A percentile compares a stretch with the other conserved stretches of the same genome.
Evolutionary conservation across 2,329 filamentous ascomycete species (phyloP).

Genomic region (Trematosphaeria pertusa): DNA sequence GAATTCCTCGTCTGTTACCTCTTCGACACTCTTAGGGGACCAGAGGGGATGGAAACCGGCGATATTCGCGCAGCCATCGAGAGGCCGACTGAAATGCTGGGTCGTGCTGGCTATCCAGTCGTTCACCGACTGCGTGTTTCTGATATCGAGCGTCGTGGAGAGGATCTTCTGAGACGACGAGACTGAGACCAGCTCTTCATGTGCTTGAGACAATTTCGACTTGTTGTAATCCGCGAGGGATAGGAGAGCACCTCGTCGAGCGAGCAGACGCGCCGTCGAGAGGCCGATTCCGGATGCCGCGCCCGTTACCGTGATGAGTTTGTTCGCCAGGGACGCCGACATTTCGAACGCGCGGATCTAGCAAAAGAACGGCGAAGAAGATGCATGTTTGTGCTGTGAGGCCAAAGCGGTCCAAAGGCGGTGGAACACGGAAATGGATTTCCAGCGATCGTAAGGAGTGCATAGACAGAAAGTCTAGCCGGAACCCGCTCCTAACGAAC

Average conservation of each 20-base stretch:
- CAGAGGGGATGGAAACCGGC: constrained; percentile 21
- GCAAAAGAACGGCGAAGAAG: background rate
- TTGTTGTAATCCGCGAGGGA: constrained; percentile 17
- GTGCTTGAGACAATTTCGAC: background rate
- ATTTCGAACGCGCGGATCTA: background rate
- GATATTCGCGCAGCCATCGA: constrained; percentile 21
- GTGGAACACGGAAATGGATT: no score
- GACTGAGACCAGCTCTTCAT: no score
- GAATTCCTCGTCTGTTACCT: constrained; percentile 19
- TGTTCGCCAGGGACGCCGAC: constrained; percentile 12
- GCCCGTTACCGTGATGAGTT: constrained; percentile 20
- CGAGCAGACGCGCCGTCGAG: constrained; percentile 16
- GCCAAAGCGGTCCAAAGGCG: no score
- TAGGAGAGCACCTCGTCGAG: constrained; percentile 14
- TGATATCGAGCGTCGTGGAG: constrained; percentile 17
- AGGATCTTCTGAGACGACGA: constrained; percentile 11
- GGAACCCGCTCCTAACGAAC: no score
- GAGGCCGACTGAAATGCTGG: constrained; percentile 5
- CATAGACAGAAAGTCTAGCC: no score
- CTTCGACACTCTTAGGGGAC: constrained; percentile 11
- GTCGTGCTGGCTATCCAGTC: constrained; percentile 16
- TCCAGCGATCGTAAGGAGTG: no score
- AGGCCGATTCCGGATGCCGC: constrained; percentile 21
- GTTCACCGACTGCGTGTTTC: constrained; percentile 8
- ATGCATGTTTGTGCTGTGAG: background rate